A percentile compares a stretch with the other conserved stretches of the same genome.
Evolutionary conservation across 2,329 filamentous ascomycete genomes (phyloP).

Genomic region (Aureobasidium leucospermi): DNA sequence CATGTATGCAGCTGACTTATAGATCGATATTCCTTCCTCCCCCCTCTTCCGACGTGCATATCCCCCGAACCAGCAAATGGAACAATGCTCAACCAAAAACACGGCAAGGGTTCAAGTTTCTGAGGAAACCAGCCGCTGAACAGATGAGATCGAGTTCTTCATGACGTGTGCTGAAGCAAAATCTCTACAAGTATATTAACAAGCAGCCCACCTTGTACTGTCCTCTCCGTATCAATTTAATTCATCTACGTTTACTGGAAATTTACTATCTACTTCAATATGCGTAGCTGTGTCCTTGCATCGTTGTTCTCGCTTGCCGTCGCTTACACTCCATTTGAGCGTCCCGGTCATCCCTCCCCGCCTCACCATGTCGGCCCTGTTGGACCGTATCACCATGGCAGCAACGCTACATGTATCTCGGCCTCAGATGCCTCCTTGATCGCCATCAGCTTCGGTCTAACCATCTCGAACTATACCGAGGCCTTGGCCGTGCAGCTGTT

Average conservation of each 20-base stretch:
- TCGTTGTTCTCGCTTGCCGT: background rate
- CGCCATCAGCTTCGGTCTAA: conserved; percentile 23
- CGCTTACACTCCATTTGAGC: background rate
- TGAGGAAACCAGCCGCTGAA: background rate
- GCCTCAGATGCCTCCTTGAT: conserved; percentile 21
- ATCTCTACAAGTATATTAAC: background rate
- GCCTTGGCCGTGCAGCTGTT: conserved; percentile 21
- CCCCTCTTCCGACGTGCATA: background rate
- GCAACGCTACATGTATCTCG: conserved; percentile 19
- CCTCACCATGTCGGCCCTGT: background rate
- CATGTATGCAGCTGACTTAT: conserved; percentile 4
- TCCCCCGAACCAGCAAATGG: background rate
- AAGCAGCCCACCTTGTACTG: background rate
- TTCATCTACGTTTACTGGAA: background rate
- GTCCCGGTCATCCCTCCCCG: background rate
- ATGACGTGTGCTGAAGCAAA: background rate
- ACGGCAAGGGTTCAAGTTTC: no score
- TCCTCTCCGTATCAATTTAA: background rate
- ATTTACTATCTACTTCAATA: background rate
- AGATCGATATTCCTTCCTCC: background rate
- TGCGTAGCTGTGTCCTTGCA: background rate
- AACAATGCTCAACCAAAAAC: background rate
- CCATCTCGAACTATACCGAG: conserved; percentile 24
- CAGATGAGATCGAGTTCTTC: background rate
- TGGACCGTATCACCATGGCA: background rate